A percentile compares a stretch with the other conserved stretches of the same genome.
Evolutionary conservation across 1,284 basidiomycete species (phyloP).

Genomic region (Apiotrichum siamense): DNA sequence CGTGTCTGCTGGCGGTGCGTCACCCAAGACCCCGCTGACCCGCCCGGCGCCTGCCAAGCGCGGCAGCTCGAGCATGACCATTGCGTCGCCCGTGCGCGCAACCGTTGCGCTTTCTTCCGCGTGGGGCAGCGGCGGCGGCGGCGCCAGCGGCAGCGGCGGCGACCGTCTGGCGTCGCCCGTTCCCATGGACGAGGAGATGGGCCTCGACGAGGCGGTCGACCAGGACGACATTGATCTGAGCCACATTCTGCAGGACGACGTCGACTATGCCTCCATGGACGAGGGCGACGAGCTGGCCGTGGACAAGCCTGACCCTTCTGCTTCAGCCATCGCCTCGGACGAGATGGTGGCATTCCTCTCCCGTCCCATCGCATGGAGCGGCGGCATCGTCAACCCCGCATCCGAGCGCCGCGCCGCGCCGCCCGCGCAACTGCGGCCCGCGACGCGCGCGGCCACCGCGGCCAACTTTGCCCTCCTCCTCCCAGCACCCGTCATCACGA

Average conservation of each 20-base stretch:
- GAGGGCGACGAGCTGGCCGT: constrained; percentile 6
- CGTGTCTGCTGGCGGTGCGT: neutral
- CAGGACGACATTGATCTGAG: constrained; percentile 36
- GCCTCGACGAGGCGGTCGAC: constrained; percentile 17
- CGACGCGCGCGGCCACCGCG: constrained; percentile 5
- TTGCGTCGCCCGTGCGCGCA: neutral
- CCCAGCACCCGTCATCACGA: constrained; percentile 27
- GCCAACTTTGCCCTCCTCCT: constrained; percentile 26
- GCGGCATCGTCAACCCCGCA: constrained; percentile 32
- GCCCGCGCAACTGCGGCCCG: constrained; percentile 20
- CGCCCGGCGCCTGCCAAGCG: neutral
- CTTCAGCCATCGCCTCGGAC: constrained; percentile 6
- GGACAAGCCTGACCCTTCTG: neutral
- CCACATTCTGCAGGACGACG: constrained; percentile 24
- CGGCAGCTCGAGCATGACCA: neutral
- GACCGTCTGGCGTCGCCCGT: neutral
- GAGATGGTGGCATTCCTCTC: constrained; percentile 20
- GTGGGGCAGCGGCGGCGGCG: too few relatives aligned
- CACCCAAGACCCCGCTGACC: neutral
- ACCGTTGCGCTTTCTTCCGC: constrained; percentile 13
- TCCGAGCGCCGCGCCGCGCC: constrained; percentile 12
- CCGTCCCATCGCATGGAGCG: constrained; percentile 27
- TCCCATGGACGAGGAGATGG: neutral
- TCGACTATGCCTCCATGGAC: constrained; percentile 1
- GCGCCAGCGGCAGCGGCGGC: too few relatives aligned